Evolutionary conservation across 306 rosid genomes (phyloP).

Genomic region (Glycine soja): DNA sequence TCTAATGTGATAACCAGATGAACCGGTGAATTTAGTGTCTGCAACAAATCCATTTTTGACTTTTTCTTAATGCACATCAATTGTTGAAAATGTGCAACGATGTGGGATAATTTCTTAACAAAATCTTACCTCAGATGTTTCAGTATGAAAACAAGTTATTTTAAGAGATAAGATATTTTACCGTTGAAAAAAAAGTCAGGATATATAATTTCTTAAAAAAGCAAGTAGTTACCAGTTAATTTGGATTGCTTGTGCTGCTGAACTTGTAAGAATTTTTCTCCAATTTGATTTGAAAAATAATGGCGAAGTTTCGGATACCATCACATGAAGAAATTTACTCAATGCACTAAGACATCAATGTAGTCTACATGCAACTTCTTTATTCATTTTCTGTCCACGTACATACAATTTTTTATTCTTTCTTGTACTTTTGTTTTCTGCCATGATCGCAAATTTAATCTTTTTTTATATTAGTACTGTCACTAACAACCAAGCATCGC

Average conservation of each 20-base stretch:
- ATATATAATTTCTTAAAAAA: no score
- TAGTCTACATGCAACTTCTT: constrained; percentile 8
- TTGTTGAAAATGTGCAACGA: no score
- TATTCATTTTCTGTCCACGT: constrained; percentile 10
- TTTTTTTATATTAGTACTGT: neutral
- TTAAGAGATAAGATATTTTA: no score
- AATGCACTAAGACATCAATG: neutral
- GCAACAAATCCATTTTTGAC: no score
- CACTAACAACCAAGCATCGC: neutral
- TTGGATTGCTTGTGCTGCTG: neutral
- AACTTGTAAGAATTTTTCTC: neutral
- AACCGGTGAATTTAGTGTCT: no score
- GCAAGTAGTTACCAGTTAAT: neutral
- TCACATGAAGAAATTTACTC: neutral
- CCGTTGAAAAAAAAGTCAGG: neutral
- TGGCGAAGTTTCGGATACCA: neutral
- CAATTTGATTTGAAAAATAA: neutral
- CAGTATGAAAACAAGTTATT: no score
- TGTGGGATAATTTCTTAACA: no score
- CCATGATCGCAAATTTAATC: neutral
- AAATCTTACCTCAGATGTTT: no score
- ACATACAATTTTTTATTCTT: neutral
- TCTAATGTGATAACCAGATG: no score
- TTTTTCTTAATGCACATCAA: no score
- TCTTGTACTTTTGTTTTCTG: neutral